Conservation (phyloP, 371 early-diverging fungal genomes). For the Syncephalastrum racemosum region DNA sequence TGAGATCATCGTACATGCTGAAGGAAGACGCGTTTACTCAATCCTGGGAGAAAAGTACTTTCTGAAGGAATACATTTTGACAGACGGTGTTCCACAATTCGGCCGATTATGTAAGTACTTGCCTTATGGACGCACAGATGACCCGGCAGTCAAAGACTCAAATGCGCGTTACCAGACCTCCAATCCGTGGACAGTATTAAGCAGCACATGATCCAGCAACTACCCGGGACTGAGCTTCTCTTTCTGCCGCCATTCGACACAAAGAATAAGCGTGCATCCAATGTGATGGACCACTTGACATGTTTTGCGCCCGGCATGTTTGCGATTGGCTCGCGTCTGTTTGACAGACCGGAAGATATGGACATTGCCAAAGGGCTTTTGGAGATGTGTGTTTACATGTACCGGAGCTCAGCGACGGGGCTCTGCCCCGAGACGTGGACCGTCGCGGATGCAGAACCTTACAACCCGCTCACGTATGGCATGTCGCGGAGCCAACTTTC, state of each 20-base stretch:
- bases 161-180: constrained; percentile 28
- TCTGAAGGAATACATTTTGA: constrained; percentile 66
- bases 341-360: constrained; percentile 48
- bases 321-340: constrained; percentile 57
- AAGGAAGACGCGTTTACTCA: neutral
- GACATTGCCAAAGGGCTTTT: constrained; percentile 48
- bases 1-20: neutral
- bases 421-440: constrained; percentile 57
- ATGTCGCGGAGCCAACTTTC: constrained; percentile 19
- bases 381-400: constrained; percentile 64
- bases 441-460: constrained; percentile 26
- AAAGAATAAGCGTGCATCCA: constrained; percentile 9
- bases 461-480: constrained; percentile 34
- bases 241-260: constrained; percentile 46
- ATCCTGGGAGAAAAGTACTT: constrained; percentile 52
- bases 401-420: constrained; percentile 49
- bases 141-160: neutral
- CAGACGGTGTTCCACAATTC: constrained; percentile 55
- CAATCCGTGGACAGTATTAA: constrained; percentile 49
- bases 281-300: constrained; percentile 57
- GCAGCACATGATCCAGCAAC: constrained; percentile 47
- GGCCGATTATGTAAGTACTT: constrained; percentile 54
- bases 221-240: constrained; percentile 44
- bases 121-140: constrained; percentile 8
- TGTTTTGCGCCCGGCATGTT: constrained; percentile 82